Base-by-base conservation (phyloP, 73 alveolate genomes). In the Paramecium sexaurelia region DNA sequence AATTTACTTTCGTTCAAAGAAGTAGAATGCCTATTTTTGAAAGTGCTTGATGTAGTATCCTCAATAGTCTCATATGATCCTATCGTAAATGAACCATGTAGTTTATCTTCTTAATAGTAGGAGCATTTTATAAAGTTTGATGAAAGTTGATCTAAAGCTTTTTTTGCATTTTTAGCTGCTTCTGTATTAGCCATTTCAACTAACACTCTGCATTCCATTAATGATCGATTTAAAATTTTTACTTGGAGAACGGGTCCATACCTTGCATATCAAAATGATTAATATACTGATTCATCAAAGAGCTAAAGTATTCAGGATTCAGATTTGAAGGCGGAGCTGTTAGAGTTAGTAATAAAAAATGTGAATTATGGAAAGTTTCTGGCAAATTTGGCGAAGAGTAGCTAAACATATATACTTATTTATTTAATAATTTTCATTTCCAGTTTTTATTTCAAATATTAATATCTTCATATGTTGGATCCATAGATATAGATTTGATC, bases 61-160 rank as follows among this genome's bases (percentile, higher is more conserved):
- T 78, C 90, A 24, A 78, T 37, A 78, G 90, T 78, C 55, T 78
- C 90, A 39, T 19, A 41, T 19, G 90, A 78, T 32, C 90, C 90
- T 17, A 78, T 45, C 3, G 35, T 40, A 61, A 61, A 61, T 15
- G 83, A 61, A 61, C 83, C 83, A 2, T 61, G 83, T 37, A 33
- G 41, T 43, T 40, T 78, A 15, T 78, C 90, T 10, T 78, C 90
- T 20, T n/a, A 22, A 17, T 22, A 78, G 90, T 39, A 78, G 56
- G 86, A 71, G 73, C 90, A 78, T 17, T 45, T 39, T 78, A 78
- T 78, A 39, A 78, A 78, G 15, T 32, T 78, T 6, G 90, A 78
- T 24, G 90, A 78, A 6, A 78, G 73, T 45, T 78, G 55, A 78
- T 78, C 90, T 78, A 78, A 78, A 20, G 90, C 90, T 45, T 78